phyloP scores from a whole-genome alignment of 306 rosid species.

The Pueraria montana region DNA sequence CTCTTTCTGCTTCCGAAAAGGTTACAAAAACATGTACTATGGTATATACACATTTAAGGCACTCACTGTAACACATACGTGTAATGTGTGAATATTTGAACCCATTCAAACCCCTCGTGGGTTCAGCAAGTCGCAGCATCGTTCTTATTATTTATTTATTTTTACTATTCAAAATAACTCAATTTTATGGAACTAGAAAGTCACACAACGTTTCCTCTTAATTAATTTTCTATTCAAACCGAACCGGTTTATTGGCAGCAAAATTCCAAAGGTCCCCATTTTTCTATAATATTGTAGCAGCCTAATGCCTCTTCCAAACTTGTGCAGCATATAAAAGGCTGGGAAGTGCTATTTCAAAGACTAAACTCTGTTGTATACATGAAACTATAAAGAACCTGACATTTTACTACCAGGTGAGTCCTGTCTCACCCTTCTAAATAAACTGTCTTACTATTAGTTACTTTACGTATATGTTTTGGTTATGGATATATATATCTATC shows the following conservation, averaged over 20 bases:
- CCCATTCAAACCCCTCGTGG: conserved; percentile 53
- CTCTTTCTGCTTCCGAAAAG: too few relatives aligned
- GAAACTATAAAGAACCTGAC: conserved; percentile 5
- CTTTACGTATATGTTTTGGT: not conserved
- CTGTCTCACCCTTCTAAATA: conserved; percentile 21
- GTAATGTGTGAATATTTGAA: conserved; percentile 27
- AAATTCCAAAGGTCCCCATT: conserved; percentile 32
- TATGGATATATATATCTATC: not conserved
- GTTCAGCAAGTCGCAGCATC: conserved; percentile 19
- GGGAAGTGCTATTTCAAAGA: conserved; percentile 5
- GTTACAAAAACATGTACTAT: too few relatives aligned
- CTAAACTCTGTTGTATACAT: too few relatives aligned
- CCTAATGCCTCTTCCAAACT: conserved; percentile 30
- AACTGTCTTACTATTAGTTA: not conserved
- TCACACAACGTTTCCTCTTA: not conserved
- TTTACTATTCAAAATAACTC: conserved; percentile 38
- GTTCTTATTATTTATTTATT: not conserved
- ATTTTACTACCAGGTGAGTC: conserved; percentile 36
- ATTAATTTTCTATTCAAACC: conserved; percentile 45
- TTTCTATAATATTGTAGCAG: conserved; percentile 42
- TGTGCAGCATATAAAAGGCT: conserved; percentile 33
- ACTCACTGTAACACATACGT: not conserved
- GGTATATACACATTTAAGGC: too few relatives aligned
- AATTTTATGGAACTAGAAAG: conserved; percentile 32
- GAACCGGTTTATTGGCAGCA: not conserved